Conservation (phyloP, 1,139 yeast genomes). For the Sugiyamaella sp. region DNA sequence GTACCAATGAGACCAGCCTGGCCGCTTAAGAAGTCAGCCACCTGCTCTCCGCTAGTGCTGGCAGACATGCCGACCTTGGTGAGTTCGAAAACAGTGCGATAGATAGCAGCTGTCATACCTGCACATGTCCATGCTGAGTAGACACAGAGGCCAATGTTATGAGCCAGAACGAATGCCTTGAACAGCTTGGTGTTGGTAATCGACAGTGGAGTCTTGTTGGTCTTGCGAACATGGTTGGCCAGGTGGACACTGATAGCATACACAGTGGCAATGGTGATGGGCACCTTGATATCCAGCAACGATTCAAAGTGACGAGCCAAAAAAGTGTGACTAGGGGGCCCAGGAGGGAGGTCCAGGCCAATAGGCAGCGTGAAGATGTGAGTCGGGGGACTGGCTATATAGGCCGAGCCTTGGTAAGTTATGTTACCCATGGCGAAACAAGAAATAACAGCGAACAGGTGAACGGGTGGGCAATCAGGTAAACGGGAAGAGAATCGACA, state of each 20-base stretch:
- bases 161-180: slow-evolving; percentile 60
- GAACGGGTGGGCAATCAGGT: background rate
- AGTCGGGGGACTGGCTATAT: slow-evolving; percentile 37
- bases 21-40: slow-evolving; percentile 41
- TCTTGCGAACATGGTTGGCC: slow-evolving; percentile 51
- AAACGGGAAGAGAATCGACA: background rate
- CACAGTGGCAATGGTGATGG: slow-evolving; percentile 59
- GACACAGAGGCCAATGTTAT: slow-evolving; percentile 62
- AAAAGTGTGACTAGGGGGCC: slow-evolving; percentile 35
- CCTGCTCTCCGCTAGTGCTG: slow-evolving; percentile 22
- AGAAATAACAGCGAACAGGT: no score
- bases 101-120: slow-evolving; percentile 63
- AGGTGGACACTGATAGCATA: slow-evolving; percentile 65
- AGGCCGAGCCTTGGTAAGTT: slow-evolving; percentile 25
- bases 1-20: slow-evolving; percentile 28
- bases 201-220: slow-evolving; percentile 56
- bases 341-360: slow-evolving; percentile 38
- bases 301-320: slow-evolving; percentile 40
- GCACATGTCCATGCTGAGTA: slow-evolving; percentile 74
- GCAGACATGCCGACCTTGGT: slow-evolving; percentile 28
- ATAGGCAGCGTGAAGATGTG: slow-evolving; percentile 37
- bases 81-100: slow-evolving; percentile 37
- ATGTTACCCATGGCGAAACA: slow-evolving; percentile 13
- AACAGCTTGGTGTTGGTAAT: slow-evolving; percentile 54
- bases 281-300: slow-evolving; percentile 50